These are phyloP conservation scores for Puccinia sorghi DNA, from an alignment of 1,284 basidiomycete genomes.

Conservation along the genomic window DNA sequence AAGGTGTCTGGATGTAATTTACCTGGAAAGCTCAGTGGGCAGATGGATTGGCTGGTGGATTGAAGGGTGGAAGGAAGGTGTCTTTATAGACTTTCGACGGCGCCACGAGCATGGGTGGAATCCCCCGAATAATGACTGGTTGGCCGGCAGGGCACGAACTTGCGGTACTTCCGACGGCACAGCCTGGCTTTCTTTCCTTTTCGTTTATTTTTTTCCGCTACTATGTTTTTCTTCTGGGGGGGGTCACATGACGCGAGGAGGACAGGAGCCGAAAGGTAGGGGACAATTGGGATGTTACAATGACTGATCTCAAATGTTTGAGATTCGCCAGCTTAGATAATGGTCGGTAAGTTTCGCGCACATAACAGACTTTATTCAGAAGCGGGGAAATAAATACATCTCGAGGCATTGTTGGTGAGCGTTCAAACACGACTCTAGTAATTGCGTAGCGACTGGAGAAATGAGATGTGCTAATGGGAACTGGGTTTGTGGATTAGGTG, in stretches of 20 bases:
- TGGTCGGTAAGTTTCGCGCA: slow-evolving; percentile 8
- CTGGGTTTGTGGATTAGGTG: slow-evolving; percentile 7
- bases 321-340: slow-evolving; percentile 22
- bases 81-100: slow-evolving; percentile 7
- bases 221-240: not conserved
- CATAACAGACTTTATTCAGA: slow-evolving; percentile 9
- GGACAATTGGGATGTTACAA: not conserved
- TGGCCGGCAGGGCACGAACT: not conserved
- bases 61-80: not conserved
- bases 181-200: not conserved
- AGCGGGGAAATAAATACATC: slow-evolving; percentile 29
- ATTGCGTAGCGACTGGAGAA: not conserved
- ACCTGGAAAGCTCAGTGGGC: not conserved
- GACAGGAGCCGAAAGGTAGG: not conserved
- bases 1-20: not conserved
- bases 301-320: slow-evolving; percentile 9
- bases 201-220: not conserved
- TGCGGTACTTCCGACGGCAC: slow-evolving; percentile 31
- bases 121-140: not conserved
- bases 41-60: not conserved
- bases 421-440: not conserved
- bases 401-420: not conserved
- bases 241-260: slow-evolving; percentile 15
- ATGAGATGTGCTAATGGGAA: not conserved
- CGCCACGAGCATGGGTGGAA: not conserved